phyloP scores from a whole-genome alignment of 768 basidiomycete species.

The Termitomyces sp. region DNA sequence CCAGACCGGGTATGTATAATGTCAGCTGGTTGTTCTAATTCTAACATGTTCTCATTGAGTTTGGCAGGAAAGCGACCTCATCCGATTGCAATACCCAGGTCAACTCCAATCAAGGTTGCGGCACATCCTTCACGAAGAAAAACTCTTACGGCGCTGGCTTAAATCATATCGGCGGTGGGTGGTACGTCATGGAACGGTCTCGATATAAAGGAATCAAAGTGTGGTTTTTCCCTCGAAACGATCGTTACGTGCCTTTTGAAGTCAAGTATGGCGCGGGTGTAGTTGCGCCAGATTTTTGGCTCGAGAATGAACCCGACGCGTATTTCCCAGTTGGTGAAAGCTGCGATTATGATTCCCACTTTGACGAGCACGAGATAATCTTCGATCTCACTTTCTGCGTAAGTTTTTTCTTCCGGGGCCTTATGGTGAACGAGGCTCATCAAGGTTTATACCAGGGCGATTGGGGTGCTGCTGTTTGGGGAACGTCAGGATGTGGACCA shows the following conservation, averaged over 20 bases:
- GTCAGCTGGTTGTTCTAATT: constrained; percentile 6
- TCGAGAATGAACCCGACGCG: constrained; percentile 40
- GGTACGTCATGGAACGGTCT: constrained; percentile 47
- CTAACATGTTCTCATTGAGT: neutral
- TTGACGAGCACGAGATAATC: constrained; percentile 46
- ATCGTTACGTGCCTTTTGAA: constrained; percentile 36
- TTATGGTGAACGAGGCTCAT: neutral
- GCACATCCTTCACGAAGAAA: constrained; percentile 34
- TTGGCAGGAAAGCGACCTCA: constrained; percentile 31
- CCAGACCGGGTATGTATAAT: constrained; percentile 52
- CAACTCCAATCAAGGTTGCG: constrained; percentile 61
- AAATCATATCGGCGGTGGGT: constrained; percentile 54
- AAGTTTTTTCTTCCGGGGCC: constrained; percentile 17
- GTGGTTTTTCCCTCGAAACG: constrained; percentile 58
- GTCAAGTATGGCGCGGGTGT: constrained; percentile 20
- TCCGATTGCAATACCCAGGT: constrained; percentile 43
- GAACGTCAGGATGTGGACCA: constrained; percentile 34
- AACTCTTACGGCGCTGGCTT: constrained; percentile 44
- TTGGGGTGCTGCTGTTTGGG: constrained; percentile 41
- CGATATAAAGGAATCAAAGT: constrained; percentile 40
- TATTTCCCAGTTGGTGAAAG: constrained; percentile 34
- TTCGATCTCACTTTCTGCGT: constrained; percentile 64
- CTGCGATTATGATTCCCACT: constrained; percentile 51
- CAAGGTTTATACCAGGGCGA: constrained; percentile 35
- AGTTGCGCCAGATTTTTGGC: constrained; percentile 25